Evolutionary conservation across 768 basidiomycete genomes (phyloP), one percentile per base, ranked within the genome.

Genomic region (Leucosporidium yakuticum): DNA sequence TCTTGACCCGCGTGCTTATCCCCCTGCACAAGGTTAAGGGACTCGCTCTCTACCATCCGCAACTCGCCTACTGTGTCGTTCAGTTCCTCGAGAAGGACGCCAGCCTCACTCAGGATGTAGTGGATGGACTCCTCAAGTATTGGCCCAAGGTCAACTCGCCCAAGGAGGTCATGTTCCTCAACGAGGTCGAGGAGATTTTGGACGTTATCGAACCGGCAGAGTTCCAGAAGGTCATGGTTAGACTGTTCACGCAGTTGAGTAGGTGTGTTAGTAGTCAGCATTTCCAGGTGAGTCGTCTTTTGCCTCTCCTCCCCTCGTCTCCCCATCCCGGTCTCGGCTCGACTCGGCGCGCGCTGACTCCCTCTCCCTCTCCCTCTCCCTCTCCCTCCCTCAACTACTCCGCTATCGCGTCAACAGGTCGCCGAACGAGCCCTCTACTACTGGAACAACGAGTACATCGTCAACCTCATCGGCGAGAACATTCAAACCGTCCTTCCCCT

Each of bases 371-470:
- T 60, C 36, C 9, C 34, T 9, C 31, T 11, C 32, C 21, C 17
- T 6, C 27, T 20, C 48, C 27, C 36, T 2, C 17, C 51, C 53
- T 29, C n/a, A n/a, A n/a, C n/a, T n/a, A n/a, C n/a, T 49, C 36
- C n/a, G 25, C 27, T 48, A 7, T 39, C 19, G 25, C 53, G 14
- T 49, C 19, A 15, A 7, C 66, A 80, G 79, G 95, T 99, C 36
- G 95, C 96, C 9, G 96, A 99, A 79, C 86, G 96, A 53, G 95
- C 95, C 4, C 80, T 99, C 68, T 84, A 96, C 74, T 98, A 96
- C 79, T 99, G 96, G 96, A 97, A 98, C 81, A 98, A 98, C 81
- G 96, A 98, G 81, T 99, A 98, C 80, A 94, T 98, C 73, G 91
- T 99, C 75, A 99, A 96, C 79, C 85, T 99, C 62, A 98, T 99